Conservation (phyloP, 2,329 filamentous ascomycete genomes). For the Hypoxylon sp. region DNA sequence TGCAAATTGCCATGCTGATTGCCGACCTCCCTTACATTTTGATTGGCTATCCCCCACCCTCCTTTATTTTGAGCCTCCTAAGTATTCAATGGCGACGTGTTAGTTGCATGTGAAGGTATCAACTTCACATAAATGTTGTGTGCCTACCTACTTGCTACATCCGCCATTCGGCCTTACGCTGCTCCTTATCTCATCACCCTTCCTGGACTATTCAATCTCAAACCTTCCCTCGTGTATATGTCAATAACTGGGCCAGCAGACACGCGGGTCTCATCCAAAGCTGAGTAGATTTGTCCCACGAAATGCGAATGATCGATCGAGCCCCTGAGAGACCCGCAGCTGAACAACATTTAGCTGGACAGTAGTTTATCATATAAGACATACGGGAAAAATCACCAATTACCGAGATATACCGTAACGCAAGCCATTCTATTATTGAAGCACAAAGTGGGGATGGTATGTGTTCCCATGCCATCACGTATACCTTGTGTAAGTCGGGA, state of each 20-base stretch:
- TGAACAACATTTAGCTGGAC: conserved; percentile 35
- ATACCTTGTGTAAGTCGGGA: conserved; percentile 43
- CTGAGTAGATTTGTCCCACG: conserved; percentile 39
- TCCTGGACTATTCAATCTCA: not conserved
- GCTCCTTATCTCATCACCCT: conserved; percentile 16
- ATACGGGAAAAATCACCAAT: conserved; percentile 49
- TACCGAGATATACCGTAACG: conserved; percentile 46
- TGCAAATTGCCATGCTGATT: conserved; percentile 36
- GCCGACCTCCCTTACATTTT: conserved; percentile 24
- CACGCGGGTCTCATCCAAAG: conserved; percentile 39
- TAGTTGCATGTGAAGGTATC: conserved; percentile 27
- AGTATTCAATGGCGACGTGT: conserved; percentile 12
- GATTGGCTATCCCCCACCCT: not conserved
- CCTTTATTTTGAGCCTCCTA: conserved; percentile 31
- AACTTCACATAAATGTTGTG: conserved; percentile 28
- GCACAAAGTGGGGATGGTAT: conserved; percentile 41
- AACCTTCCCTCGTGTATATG: conserved; percentile 10
- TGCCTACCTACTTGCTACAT: conserved; percentile 21
- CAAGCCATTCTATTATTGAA: conserved; percentile 38
- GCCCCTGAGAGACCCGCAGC: conserved; percentile 29
- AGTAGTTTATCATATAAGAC: conserved; percentile 45
- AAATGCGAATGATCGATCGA: conserved; percentile 31
- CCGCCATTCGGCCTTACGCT: conserved; percentile 19
- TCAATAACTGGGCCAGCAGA: conserved; percentile 35
- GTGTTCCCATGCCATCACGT: conserved; percentile 42